These are phyloP conservation scores for Wickerhamiella kurtzmanii DNA, from an alignment of 805 yeast genomes.

Conservation along the genomic window DNA sequence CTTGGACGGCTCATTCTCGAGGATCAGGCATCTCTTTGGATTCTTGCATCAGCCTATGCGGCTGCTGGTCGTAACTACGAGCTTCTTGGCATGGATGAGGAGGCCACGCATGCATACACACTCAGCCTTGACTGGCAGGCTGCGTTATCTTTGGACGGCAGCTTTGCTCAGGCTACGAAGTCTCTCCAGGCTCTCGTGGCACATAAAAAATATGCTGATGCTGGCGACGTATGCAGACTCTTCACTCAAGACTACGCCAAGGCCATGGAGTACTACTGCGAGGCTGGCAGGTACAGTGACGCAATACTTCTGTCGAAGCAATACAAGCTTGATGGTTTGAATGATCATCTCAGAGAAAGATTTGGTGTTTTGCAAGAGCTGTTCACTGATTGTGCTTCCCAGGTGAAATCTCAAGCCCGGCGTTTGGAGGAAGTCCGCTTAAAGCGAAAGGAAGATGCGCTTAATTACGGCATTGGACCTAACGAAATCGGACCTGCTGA, in stretches of 20 bases:
- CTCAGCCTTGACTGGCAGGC: slow-evolving; percentile 72
- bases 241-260: slow-evolving; percentile 48
- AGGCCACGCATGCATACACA: slow-evolving; percentile 59
- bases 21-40: slow-evolving; percentile 50
- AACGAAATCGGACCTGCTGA: slow-evolving; percentile 30
- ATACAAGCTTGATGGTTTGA: slow-evolving; percentile 28
- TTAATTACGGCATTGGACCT: slow-evolving; percentile 63
- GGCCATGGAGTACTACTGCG: slow-evolving; percentile 57
- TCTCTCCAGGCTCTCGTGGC: slow-evolving; percentile 49
- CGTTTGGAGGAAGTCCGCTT: slow-evolving; percentile 74
- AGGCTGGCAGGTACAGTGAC: slow-evolving; percentile 57
- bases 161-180: slow-evolving; percentile 39
- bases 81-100: slow-evolving; percentile 38
- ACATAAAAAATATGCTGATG: slow-evolving; percentile 51
- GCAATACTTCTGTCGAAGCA: slow-evolving; percentile 53
- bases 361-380: slow-evolving; percentile 80
- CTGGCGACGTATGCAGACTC: slow-evolving; percentile 60
- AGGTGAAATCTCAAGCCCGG: slow-evolving; percentile 65
- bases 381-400: slow-evolving; percentile 85
- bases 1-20: slow-evolving; percentile 36
- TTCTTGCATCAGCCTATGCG: slow-evolving; percentile 40
- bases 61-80: slow-evolving; percentile 78
- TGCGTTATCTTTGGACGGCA: slow-evolving; percentile 47
- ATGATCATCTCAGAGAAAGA: slow-evolving; percentile 63
- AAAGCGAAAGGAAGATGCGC: slow-evolving; percentile 75